Evolutionary conservation across 495 filamentous ascomycete genomes (phyloP).

Genomic region (Penicillium fimorum): DNA sequence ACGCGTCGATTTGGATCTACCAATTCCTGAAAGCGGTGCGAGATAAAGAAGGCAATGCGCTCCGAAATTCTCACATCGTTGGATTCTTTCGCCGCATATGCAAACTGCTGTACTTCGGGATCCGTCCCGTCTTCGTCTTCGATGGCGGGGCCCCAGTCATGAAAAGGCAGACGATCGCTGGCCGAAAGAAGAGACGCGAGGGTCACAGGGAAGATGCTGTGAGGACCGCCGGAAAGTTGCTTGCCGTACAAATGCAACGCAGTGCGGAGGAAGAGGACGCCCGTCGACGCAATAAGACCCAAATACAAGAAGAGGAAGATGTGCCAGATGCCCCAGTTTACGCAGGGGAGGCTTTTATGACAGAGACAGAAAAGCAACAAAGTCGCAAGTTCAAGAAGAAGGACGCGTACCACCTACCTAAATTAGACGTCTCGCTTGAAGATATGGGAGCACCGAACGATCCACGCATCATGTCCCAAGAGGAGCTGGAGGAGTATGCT

Average conservation of each 20-base stretch:
- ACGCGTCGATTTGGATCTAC: constrained; percentile 99
- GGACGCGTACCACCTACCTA: constrained; percentile 91
- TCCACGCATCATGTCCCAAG: constrained; percentile 89
- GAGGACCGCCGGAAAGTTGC: constrained; percentile 80
- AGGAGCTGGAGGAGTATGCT: constrained; percentile 91
- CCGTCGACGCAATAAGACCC: constrained; percentile 50
- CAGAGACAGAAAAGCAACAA: constrained; percentile 66
- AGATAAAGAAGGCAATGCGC: constrained; percentile 95
- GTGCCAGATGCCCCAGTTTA: constrained; percentile 77
- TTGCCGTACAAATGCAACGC: constrained; percentile 90
- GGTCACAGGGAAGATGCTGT: constrained; percentile 90
- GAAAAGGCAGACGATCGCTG: constrained; percentile 86
- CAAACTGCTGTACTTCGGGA: constrained; percentile 95
- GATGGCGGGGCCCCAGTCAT: constrained; percentile 90
- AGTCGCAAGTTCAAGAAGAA: constrained; percentile 81
- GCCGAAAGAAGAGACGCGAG: constrained; percentile 75
- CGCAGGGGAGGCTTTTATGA: constrained; percentile 84
- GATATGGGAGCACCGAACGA: constrained; percentile 89
- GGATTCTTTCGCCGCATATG: constrained; percentile 98
- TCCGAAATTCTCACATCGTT: constrained; percentile 91
- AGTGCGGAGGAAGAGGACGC: constrained; percentile 78
- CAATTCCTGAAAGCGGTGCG: constrained; percentile 98
- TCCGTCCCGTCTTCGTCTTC: constrained; percentile 96
- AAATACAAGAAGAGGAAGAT: constrained; percentile 62
- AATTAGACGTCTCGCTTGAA: constrained; percentile 69